These are phyloP conservation scores for Olyra latifolia DNA, from an alignment of 176 grass and related monocot genomes.

Conservation along the genomic window DNA sequence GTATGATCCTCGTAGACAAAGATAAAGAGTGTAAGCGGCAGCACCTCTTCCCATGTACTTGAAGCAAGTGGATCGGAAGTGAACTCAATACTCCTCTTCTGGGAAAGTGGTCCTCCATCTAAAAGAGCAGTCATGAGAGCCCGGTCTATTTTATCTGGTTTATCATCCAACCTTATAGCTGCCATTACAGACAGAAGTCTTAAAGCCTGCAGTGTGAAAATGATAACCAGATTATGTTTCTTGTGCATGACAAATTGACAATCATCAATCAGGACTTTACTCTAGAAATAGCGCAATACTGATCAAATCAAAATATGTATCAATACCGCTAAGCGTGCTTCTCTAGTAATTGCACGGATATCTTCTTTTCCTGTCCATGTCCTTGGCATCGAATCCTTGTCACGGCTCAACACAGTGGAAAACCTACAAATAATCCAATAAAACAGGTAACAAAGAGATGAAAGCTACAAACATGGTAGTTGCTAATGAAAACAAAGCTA, in stretches of 20 bases:
- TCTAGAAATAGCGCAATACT: neutral
- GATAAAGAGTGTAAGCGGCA: neutral
- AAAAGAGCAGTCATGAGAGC: slow-evolving; percentile 57
- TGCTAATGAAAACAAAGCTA: neutral
- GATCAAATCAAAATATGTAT: slow-evolving; percentile 24
- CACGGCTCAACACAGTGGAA: slow-evolving; percentile 67
- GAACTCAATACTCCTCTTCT: slow-evolving; percentile 49
- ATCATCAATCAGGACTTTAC: slow-evolving; percentile 6
- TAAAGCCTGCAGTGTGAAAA: slow-evolving; percentile 69
- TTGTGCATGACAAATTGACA: neutral
- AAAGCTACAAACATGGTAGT: neutral
- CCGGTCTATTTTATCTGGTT: slow-evolving; percentile 68
- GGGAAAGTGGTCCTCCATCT: slow-evolving; percentile 51
- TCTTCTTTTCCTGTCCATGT: slow-evolving; percentile 80
- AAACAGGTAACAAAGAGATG: slow-evolving; percentile 24
- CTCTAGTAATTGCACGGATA: slow-evolving; percentile 75
- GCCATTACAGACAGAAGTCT: slow-evolving; percentile 70
- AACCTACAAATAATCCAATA: slow-evolving; percentile 58
- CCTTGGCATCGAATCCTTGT: slow-evolving; percentile 78
- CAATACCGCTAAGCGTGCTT: slow-evolving; percentile 68
- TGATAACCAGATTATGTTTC: slow-evolving; percentile 27
- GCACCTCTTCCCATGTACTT: slow-evolving; percentile 85
- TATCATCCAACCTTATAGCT: slow-evolving; percentile 68
- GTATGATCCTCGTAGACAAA: neutral
- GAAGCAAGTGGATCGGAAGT: slow-evolving; percentile 67